Evolutionary conservation across 495 filamentous ascomycete species (phyloP), one percentile per base, ranked within the genome.

Genomic region (Penicillium nucicola): DNA sequence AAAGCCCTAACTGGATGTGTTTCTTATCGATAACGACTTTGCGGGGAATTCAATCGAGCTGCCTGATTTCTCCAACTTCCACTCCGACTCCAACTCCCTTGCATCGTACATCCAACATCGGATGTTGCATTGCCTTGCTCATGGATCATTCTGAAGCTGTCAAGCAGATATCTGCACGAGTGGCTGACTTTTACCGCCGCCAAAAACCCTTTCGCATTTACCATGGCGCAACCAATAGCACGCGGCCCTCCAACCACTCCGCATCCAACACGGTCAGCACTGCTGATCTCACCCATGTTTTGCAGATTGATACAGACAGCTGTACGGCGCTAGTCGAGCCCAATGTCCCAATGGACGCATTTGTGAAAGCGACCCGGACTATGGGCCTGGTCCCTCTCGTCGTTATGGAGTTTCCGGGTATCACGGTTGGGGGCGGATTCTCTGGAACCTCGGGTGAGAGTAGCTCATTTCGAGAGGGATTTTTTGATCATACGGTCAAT

Each of bases 201-300:
- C 67, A 74, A 25, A 72, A 83, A 51, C 77, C 80, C 13, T 92
- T 88, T 69, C 82, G 88, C 45, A 89, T 92, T 67, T 82, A 72
- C 67, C 88, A 91, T 74, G 88, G 88, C 50, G 83, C 83, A 0
- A 90, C 87, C 25, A 91, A 90, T 67, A 84, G 76, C 63, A 91
- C 87, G 14, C 83, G 86, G 1, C 67, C 74, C 41, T 73, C 77
- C 40, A 62, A 62, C 18, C 62, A 62, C 41, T 74, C 74, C 8
- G 68, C 86, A 37, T 80, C 89, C 59, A 67, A 58, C 44, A 65
- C 61, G n/a, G 85, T 75, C 36, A 75, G 65, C 61, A 52, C 50
- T 25, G 53, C 55, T n/a, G 48, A 53, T 33, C 74, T 88, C 14
- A 70, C 68, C 42, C 63, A 74, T 53, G 74, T 88, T 17, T 67